Evolutionary conservation across 163 green algal species (phyloP).

Genomic region (Prototheca stagnorum): DNA sequence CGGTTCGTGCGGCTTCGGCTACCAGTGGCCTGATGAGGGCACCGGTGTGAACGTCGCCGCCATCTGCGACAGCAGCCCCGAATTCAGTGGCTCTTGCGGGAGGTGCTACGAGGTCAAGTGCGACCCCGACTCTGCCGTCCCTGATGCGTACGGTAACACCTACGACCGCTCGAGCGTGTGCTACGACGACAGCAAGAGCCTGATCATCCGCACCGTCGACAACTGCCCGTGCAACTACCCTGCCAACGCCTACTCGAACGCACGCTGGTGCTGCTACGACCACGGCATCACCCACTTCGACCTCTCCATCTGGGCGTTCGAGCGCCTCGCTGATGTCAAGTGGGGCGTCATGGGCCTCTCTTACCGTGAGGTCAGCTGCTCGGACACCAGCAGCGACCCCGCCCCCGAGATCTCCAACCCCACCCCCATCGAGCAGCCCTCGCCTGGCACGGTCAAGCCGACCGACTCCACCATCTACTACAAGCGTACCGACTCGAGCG

Average conservation of each 20-base stretch:
- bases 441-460: neutral
- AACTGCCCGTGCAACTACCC: slow-evolving; percentile 20
- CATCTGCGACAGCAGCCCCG: slow-evolving; percentile 11
- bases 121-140: slow-evolving; percentile 3
- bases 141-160: slow-evolving; percentile 16
- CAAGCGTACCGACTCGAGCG: neutral
- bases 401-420: slow-evolving; percentile 2
- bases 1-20: slow-evolving; percentile 18
- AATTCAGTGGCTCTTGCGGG: slow-evolving; percentile 19
- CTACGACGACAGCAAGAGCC: slow-evolving; percentile 1
- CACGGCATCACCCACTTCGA: slow-evolving; percentile 15
- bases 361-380: slow-evolving; percentile 31
- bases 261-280: slow-evolving; percentile 49
- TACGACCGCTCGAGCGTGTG: slow-evolving; percentile 9
- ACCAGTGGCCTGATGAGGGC: slow-evolving; percentile 13
- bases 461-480: neutral
- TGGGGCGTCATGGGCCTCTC: slow-evolving; percentile 34
- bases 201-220: slow-evolving; percentile 20
- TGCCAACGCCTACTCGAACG: slow-evolving; percentile 36
- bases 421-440: neutral
- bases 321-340: slow-evolving; percentile 32
- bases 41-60: slow-evolving; percentile 19
- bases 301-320: slow-evolving; percentile 28
- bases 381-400: slow-evolving; percentile 5
- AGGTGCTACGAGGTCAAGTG: slow-evolving; percentile 27